Evolutionary conservation across 495 filamentous ascomycete genomes (phyloP).

Genomic region (Penicillium macrosclerotiorum): DNA sequence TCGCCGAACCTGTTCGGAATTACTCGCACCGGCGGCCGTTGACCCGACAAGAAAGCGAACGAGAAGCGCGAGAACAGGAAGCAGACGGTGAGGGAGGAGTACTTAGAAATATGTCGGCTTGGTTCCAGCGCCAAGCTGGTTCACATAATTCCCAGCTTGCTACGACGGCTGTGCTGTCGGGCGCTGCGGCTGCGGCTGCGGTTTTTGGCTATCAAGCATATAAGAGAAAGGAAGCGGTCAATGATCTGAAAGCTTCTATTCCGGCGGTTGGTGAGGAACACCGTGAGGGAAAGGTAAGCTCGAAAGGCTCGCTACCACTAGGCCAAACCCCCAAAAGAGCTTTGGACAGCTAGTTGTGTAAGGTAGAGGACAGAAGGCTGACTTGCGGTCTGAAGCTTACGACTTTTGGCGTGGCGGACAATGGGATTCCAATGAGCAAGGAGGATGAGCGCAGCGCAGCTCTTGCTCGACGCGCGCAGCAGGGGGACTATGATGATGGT

Average conservation of each 20-base stretch:
- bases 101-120: conserved; percentile 50
- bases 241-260: conserved; percentile 71
- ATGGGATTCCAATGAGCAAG: conserved; percentile 52
- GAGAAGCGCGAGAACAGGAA: conserved; percentile 3
- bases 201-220: conserved; percentile 72
- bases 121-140: conserved; percentile 52
- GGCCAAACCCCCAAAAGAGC: no score
- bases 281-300: conserved; percentile 37
- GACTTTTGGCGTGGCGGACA: conserved; percentile 66
- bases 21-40: conserved; percentile 1
- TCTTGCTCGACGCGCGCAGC: conserved; percentile 75
- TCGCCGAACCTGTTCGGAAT: conserved; percentile 13
- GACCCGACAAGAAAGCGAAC: conserved; percentile 4
- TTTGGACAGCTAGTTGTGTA: no score
- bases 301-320: no score
- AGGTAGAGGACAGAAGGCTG: not conserved
- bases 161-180: conserved; percentile 73
- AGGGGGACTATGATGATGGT: conserved; percentile 92
- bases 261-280: conserved; percentile 50
- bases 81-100: conserved; percentile 13
- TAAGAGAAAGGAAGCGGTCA: conserved; percentile 57
- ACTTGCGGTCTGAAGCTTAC: conserved; percentile 58
- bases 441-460: conserved; percentile 76
- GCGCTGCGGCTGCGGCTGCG: conserved; percentile 66
- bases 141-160: conserved; percentile 65